Evolutionary conservation across 2,329 filamentous ascomycete genomes (phyloP).

Genomic region (Tolypocladium tundrense): DNA sequence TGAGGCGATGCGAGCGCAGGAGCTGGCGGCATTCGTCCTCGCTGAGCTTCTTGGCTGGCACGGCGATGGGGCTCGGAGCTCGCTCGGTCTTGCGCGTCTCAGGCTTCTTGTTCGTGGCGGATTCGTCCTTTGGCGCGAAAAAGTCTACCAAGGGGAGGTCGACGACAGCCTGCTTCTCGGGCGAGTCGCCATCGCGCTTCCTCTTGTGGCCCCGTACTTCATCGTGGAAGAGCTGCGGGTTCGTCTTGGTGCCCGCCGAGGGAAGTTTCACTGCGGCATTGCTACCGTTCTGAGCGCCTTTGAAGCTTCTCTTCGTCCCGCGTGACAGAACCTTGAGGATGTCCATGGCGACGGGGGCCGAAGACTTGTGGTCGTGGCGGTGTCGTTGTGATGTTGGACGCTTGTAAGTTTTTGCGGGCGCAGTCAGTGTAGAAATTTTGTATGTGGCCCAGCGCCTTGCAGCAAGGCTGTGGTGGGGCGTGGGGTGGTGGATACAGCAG

Average conservation of each 20-base stretch:
- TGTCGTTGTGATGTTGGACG: neutral
- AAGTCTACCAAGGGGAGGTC: slow-evolving; percentile 45
- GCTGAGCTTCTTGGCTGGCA: slow-evolving; percentile 33
- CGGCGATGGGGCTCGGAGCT: slow-evolving; percentile 15
- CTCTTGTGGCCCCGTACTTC: slow-evolving; percentile 41
- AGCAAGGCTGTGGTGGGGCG: slow-evolving; percentile 11
- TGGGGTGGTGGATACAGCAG: neutral
- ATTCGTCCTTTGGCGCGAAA: slow-evolving; percentile 39
- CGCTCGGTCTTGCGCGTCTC: slow-evolving; percentile 12
- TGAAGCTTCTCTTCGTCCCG: slow-evolving; percentile 49
- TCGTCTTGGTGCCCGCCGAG: slow-evolving; percentile 51
- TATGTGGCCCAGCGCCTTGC: slow-evolving; percentile 7
- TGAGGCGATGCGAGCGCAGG: slow-evolving; percentile 71
- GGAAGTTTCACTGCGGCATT: slow-evolving; percentile 39
- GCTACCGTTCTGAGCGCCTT: slow-evolving; percentile 17
- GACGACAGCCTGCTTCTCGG: slow-evolving; percentile 14
- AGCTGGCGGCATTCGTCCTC: slow-evolving; percentile 65
- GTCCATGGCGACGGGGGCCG: slow-evolving; percentile 42
- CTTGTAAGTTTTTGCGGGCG: neutral
- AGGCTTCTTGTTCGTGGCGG: slow-evolving; percentile 19
- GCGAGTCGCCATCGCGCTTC: slow-evolving; percentile 36
- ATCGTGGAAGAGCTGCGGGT: slow-evolving; percentile 62
- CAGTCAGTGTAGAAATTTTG: slow-evolving; percentile 7
- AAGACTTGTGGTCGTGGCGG: neutral
- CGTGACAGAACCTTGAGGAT: slow-evolving; percentile 64